phyloP scores from a whole-genome alignment of 805 yeast species.

The Ogataea corticis region DNA sequence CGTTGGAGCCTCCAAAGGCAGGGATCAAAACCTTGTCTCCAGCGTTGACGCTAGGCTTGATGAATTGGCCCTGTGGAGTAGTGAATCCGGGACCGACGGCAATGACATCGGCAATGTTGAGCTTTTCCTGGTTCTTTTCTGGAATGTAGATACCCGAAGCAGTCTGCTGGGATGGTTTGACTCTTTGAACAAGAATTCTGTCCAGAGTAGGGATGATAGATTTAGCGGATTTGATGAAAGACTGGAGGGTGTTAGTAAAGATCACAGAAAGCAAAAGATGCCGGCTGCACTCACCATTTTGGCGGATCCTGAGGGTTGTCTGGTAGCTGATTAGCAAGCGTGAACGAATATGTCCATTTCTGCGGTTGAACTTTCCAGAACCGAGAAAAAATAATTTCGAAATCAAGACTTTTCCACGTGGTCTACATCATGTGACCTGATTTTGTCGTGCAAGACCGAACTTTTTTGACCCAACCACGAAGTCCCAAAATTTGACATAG shows the following conservation, averaged over 20 bases:
- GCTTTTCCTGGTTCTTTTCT: conserved; percentile 92
- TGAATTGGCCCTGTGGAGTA: conserved; percentile 70
- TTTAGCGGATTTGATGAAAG: conserved; percentile 78
- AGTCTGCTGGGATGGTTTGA: conserved; percentile 88
- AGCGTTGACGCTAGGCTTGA: conserved; percentile 72
- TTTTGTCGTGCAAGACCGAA: neutral
- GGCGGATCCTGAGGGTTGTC: neutral
- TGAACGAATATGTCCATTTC: neutral
- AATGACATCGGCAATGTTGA: conserved; percentile 87
- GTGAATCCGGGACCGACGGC: conserved; percentile 95
- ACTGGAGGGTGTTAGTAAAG: conserved; percentile 20
- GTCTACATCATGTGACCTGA: neutral
- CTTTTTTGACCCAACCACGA: conserved; percentile 3
- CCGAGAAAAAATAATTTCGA: neutral
- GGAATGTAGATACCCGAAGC: conserved; percentile 93
- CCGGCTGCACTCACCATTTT: conserved; percentile 19
- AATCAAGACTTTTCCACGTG: too few relatives aligned
- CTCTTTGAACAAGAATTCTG: conserved; percentile 94
- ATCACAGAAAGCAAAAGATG: neutral
- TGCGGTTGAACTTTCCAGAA: conserved; percentile 4
- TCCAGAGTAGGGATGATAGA: conserved; percentile 90
- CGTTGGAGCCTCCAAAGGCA: conserved; percentile 86
- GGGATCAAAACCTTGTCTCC: conserved; percentile 97
- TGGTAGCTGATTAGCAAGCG: neutral
- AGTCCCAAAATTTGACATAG: conserved; percentile 5